These are phyloP conservation scores for Bocquillonia castaneifolia DNA, from an alignment of 441 rosid species.

Conservation along the genomic window DNA sequence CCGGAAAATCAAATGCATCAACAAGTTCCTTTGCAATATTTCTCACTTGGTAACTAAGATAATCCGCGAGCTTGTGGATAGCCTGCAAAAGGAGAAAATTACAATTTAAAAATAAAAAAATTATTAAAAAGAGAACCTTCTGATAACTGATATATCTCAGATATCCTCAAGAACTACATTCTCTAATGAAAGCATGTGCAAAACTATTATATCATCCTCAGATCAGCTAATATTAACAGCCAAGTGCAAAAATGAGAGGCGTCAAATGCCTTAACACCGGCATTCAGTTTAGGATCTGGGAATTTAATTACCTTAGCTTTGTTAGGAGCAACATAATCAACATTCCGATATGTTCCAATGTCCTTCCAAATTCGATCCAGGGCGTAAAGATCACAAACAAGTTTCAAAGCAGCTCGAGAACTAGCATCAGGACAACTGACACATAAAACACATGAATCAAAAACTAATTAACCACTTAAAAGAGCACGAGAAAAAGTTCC, in stretches of 20 bases:
- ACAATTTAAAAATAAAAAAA: neutral
- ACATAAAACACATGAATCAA: conserved; percentile 19
- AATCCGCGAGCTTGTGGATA: conserved; percentile 78
- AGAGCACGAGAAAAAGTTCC: neutral
- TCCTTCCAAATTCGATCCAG: conserved; percentile 84
- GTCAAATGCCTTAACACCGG: neutral
- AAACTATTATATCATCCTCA: neutral
- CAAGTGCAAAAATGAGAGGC: neutral
- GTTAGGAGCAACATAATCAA: conserved; percentile 87
- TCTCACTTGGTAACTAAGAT: conserved; percentile 83
- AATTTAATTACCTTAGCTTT: conserved; percentile 77
- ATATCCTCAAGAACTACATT: neutral
- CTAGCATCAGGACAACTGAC: conserved; percentile 74
- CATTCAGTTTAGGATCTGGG: neutral
- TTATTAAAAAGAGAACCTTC: neutral
- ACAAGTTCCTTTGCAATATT: conserved; percentile 74
- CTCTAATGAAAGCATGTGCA: neutral
- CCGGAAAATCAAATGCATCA: conserved; percentile 79
- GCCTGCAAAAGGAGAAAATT: conserved; percentile 44
- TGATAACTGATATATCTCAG: neutral
- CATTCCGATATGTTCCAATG: conserved; percentile 79
- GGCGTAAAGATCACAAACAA: conserved; percentile 92
- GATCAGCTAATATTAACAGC: neutral
- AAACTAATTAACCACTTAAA: neutral
- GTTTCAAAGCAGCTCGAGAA: conserved; percentile 69